A percentile compares a stretch with the other conserved stretches of the same genome.
Evolutionary conservation across 345 rosid species (phyloP).

Genomic region (Pistacia atlantica): DNA sequence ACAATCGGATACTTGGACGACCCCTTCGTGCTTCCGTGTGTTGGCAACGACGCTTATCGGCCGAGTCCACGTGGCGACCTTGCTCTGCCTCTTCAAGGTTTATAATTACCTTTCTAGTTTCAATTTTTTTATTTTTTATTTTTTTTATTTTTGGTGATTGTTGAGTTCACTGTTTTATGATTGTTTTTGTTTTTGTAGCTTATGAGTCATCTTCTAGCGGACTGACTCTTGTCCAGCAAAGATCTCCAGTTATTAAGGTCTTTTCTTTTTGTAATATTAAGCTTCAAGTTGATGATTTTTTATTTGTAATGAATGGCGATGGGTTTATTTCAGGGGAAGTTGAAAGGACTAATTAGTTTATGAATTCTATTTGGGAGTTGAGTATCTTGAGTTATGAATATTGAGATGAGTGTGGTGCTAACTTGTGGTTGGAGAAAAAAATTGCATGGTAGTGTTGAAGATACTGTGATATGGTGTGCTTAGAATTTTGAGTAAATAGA

Average conservation of each 20-base stretch:
- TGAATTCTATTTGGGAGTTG: background rate
- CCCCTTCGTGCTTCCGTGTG: slow-evolving; percentile 74
- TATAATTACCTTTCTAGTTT: background rate
- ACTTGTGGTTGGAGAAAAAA: background rate
- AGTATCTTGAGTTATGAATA: background rate
- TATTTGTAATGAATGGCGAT: background rate
- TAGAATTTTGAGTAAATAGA: background rate
- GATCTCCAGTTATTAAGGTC: slow-evolving; percentile 85
- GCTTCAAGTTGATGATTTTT: background rate
- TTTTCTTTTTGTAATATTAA: background rate
- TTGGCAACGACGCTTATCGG: slow-evolving; percentile 84
- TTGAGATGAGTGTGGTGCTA: background rate
- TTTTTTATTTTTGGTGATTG: background rate
- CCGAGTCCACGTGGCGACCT: slow-evolving; percentile 73
- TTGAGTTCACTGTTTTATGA: background rate
- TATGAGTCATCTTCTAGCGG: slow-evolving; percentile 56
- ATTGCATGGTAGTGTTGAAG: background rate
- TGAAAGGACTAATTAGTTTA: background rate
- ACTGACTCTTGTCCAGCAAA: slow-evolving; percentile 65
- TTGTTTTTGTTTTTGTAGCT: slow-evolving; percentile 42
- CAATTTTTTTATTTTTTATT: background rate
- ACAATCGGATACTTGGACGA: slow-evolving; percentile 80
- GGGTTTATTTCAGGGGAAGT: background rate
- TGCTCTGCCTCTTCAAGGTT: slow-evolving; percentile 87
- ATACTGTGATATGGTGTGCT: background rate